Conservation (phyloP, 2,329 filamentous ascomycete species). For the Aureobasidium sp. region DNA sequence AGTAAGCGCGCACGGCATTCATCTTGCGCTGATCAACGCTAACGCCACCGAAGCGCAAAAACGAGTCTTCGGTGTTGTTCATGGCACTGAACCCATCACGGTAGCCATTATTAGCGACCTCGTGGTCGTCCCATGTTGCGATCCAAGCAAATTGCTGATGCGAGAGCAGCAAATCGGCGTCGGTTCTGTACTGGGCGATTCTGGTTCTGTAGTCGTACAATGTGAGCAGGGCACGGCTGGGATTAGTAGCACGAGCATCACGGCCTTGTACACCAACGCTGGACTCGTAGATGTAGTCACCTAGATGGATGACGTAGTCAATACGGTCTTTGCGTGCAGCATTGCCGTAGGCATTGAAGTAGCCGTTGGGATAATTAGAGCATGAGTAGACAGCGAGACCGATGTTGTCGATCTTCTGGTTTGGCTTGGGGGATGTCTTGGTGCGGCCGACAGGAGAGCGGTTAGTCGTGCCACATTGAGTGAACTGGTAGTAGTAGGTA, state of each 20-base stretch:
- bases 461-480: constrained; percentile 56
- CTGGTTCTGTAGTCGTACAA: constrained; percentile 55
- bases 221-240: constrained; percentile 46
- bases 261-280: constrained; percentile 37
- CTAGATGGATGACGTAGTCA: constrained; percentile 41
- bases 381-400: constrained; percentile 65
- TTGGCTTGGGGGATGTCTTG: constrained; percentile 57
- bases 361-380: constrained; percentile 53
- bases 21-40: constrained; percentile 65
- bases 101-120: constrained; percentile 60
- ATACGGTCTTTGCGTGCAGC: constrained; percentile 38
- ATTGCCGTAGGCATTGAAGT: constrained; percentile 38
- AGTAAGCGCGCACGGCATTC: constrained; percentile 65
- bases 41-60: constrained; percentile 50
- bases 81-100: constrained; percentile 53
- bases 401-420: constrained; percentile 52
- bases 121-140: constrained; percentile 58
- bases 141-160: constrained; percentile 57
- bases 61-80: constrained; percentile 62
- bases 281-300: constrained; percentile 61
- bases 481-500: constrained; percentile 64
- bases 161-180: constrained; percentile 49
- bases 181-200: constrained; percentile 54
- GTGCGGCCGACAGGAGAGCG: constrained; percentile 59
- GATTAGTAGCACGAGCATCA: constrained; percentile 48